These are phyloP conservation scores for Candida stauntonica DNA, from an alignment of 805 yeast species.

Conservation along the genomic window DNA sequence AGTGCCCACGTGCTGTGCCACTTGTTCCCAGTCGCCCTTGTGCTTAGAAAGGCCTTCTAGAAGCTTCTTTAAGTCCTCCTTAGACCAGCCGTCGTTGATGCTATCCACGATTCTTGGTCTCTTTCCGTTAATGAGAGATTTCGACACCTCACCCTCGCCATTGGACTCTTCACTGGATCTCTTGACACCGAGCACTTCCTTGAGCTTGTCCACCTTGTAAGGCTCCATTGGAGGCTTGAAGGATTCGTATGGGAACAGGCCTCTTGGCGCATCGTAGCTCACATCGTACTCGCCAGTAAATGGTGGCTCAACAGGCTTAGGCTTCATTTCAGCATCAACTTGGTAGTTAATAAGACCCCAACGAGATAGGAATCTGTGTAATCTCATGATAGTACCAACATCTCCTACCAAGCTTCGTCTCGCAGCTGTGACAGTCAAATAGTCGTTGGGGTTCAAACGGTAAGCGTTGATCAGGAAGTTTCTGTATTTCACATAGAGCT, in stretches of 20 bases:
- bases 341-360: slow-evolving; percentile 96
- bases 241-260: slow-evolving; percentile 86
- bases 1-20: slow-evolving; percentile 62
- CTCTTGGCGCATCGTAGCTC: slow-evolving; percentile 84
- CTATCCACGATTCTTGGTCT: slow-evolving; percentile 32
- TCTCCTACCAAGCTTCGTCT: slow-evolving; percentile 90
- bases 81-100: slow-evolving; percentile 58
- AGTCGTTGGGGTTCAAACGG: slow-evolving; percentile 84
- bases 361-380: slow-evolving; percentile 76
- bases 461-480: slow-evolving; percentile 88
- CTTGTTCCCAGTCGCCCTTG: slow-evolving; percentile 75
- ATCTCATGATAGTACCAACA: slow-evolving; percentile 81
- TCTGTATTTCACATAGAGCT: slow-evolving; percentile 74
- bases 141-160: background rate
- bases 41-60: slow-evolving; percentile 57
- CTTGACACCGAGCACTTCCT: slow-evolving; percentile 30
- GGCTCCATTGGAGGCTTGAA: slow-evolving; percentile 56
- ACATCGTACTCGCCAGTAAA: slow-evolving; percentile 73
- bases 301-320: slow-evolving; percentile 66
- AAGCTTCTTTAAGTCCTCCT: slow-evolving; percentile 54
- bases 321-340: slow-evolving; percentile 73
- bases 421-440: slow-evolving; percentile 83
- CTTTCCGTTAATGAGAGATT: slow-evolving; percentile 23
- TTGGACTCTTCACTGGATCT: slow-evolving; percentile 12
- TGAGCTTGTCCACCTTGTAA: slow-evolving; percentile 38